phyloP scores from a whole-genome alignment of 441 rosid species.

The Arabidopsis hybrid region DNA sequence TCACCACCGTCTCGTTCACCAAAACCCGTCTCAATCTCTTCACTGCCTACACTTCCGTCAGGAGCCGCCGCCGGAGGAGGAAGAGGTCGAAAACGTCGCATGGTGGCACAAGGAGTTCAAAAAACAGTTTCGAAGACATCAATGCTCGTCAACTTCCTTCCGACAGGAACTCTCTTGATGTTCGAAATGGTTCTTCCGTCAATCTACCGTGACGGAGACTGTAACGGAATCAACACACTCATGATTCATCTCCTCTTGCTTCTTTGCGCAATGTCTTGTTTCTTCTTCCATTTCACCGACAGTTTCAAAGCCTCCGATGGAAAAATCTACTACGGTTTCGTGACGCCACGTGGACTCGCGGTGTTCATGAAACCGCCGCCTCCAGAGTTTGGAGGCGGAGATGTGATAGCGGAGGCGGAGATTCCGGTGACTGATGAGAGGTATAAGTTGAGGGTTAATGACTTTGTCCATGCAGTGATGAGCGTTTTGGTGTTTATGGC shows the following conservation, averaged over 20 bases:
- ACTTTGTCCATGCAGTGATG: slow-evolving; percentile 84
- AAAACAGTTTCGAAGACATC: slow-evolving; percentile 86
- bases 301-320: slow-evolving; percentile 81
- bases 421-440: slow-evolving; percentile 69
- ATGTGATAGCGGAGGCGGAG: slow-evolving; percentile 63
- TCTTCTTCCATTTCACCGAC: slow-evolving; percentile 94
- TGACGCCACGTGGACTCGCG: slow-evolving; percentile 78
- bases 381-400: slow-evolving; percentile 39
- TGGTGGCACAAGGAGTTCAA: slow-evolving; percentile 60
- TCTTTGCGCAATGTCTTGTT: slow-evolving; percentile 84
- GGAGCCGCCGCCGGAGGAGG: slow-evolving; percentile 35
- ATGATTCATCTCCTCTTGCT: slow-evolving; percentile 73
- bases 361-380: slow-evolving; percentile 67
- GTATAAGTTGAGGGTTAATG: slow-evolving; percentile 67
- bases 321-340: slow-evolving; percentile 81
- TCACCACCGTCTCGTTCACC: slow-evolving; percentile 34
- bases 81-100: slow-evolving; percentile 46
- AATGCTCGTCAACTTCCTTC: slow-evolving; percentile 82
- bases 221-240: slow-evolving; percentile 62
- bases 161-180: slow-evolving; percentile 88
- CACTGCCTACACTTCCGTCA: slow-evolving; percentile 39
- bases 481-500: slow-evolving; percentile 89
- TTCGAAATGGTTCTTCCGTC: slow-evolving; percentile 95
- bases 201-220: slow-evolving; percentile 67
- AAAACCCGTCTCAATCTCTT: slow-evolving; percentile 35